Evolutionary conservation across 176 grass and related monocot species (phyloP).

Genomic region (Neostapfia colusana): DNA sequence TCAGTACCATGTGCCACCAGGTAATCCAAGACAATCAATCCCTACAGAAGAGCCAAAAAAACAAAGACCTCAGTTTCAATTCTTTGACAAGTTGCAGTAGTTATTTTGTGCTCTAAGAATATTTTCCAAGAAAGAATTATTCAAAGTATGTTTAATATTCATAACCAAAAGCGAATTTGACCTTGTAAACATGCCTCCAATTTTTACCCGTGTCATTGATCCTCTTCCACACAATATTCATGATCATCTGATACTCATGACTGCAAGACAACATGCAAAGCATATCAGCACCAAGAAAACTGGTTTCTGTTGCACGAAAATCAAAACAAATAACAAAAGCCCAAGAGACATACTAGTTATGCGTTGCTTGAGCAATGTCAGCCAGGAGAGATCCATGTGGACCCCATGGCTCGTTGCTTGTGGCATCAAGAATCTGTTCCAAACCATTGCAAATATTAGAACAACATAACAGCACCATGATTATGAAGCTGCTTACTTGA

Average conservation of each 20-base stretch:
- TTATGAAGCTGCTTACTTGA: not conserved
- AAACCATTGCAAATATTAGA: not conserved
- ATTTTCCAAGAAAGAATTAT: not conserved
- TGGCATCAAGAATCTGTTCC: conserved; percentile 88
- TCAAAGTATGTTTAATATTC: not conserved
- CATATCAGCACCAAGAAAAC: conserved; percentile 17
- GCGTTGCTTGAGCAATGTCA: conserved; percentile 79
- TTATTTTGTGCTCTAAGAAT: not conserved
- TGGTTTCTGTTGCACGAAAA: not conserved
- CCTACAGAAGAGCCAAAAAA: conserved; percentile 49
- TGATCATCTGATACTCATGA: conserved; percentile 94
- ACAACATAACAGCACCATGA: not conserved
- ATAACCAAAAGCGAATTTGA: not conserved
- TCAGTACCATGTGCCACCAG: conserved; percentile 86
- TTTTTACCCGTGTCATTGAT: conserved; percentile 97
- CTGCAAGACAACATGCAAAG: conserved; percentile 48
- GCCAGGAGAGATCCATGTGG: conserved; percentile 91
- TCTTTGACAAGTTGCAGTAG: not conserved
- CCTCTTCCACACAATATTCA: conserved; percentile 98
- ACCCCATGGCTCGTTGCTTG: conserved; percentile 97
- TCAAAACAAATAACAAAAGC: not conserved
- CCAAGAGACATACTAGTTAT: conserved; percentile 64
- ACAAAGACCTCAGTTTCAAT: conserved; percentile 18
- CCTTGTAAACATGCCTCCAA: conserved; percentile 99
- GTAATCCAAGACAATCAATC: conserved; percentile 91